Evolutionary conservation across 164 flowering plant genomes (phyloP).

Genomic region (Chloranthus sessilifolius): DNA sequence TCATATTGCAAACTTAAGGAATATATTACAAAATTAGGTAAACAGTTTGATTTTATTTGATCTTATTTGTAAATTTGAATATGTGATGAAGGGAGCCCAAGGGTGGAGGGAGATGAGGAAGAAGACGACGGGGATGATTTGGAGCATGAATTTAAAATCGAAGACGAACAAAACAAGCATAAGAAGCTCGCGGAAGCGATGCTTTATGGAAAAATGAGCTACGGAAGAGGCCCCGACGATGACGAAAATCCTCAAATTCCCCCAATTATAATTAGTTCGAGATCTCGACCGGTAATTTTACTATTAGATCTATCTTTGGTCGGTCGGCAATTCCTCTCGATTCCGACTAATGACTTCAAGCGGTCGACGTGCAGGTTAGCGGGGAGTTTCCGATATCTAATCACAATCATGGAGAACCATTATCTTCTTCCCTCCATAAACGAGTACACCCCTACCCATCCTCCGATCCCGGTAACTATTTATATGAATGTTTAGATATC

Average conservation of each 20-base stretch:
- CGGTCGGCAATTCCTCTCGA: too few species aligned
- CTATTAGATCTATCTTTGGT: too few species aligned
- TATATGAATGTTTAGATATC: too few species aligned
- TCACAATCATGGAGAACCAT: constrained; percentile 50
- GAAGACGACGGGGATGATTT: constrained; percentile 93
- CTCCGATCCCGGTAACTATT: constrained; percentile 60
- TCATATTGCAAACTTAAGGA: too few species aligned
- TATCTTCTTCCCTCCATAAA: constrained; percentile 62
- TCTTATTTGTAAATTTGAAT: background rate
- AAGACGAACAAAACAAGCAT: constrained; percentile 56
- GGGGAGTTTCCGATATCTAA: constrained; percentile 70
- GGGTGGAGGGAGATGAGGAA: constrained; percentile 96
- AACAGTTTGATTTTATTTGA: background rate
- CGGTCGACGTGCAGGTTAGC: constrained; percentile 48
- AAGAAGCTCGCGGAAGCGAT: constrained; percentile 63
- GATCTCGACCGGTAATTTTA: constrained; percentile 51
- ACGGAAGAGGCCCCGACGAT: constrained; percentile 85
- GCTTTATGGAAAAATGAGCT: constrained; percentile 97
- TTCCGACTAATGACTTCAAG: background rate
- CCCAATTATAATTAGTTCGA: constrained; percentile 45
- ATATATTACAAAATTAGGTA: background rate
- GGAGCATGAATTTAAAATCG: constrained; percentile 84
- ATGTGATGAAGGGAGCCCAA: constrained; percentile 60
- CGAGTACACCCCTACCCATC: constrained; percentile 78
- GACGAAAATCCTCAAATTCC: constrained; percentile 54